A percentile compares a stretch with the other conserved stretches of the same genome.
phyloP scores from a whole-genome alignment of 2,329 filamentous ascomycete genomes.

The Ophiosphaerella korrae region DNA sequence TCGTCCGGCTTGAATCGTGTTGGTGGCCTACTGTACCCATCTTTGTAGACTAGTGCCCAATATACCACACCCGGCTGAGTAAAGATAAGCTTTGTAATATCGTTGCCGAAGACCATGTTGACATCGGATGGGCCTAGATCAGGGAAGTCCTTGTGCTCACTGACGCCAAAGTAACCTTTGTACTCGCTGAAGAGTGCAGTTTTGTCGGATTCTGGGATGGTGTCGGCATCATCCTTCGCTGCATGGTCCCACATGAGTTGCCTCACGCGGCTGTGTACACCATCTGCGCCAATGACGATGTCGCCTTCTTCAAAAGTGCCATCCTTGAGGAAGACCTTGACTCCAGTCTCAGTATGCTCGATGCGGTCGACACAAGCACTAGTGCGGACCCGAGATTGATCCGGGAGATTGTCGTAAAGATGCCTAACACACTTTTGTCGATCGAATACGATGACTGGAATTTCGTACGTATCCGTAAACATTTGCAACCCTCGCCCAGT shows the following conservation, averaged over 20 bases:
- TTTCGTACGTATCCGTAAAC: slow-evolving; percentile 5
- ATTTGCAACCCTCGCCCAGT: not conserved
- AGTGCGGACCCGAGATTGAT: slow-evolving; percentile 22
- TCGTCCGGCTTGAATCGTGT: slow-evolving; percentile 10
- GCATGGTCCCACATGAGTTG: slow-evolving; percentile 30
- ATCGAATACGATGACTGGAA: slow-evolving; percentile 18
- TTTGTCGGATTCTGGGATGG: slow-evolving; percentile 16
- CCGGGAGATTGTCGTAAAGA: slow-evolving; percentile 24
- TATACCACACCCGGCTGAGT: slow-evolving; percentile 23
- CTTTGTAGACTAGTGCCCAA: slow-evolving; percentile 18
- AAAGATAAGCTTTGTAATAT: slow-evolving; percentile 33
- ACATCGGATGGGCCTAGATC: slow-evolving; percentile 30
- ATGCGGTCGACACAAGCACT: slow-evolving; percentile 16
- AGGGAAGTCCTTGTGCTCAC: slow-evolving; percentile 24
- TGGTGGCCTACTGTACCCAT: slow-evolving; percentile 12
- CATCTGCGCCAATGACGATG: slow-evolving; percentile 33
- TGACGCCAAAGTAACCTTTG: slow-evolving; percentile 20
- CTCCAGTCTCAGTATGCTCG: slow-evolving; percentile 15
- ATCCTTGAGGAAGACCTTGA: slow-evolving; percentile 20
- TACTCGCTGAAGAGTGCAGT: slow-evolving; percentile 15
- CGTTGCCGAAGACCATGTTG: slow-evolving; percentile 21
- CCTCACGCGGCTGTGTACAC: slow-evolving; percentile 26
- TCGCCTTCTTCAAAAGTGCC: slow-evolving; percentile 23
- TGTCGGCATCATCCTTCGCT: slow-evolving; percentile 5
- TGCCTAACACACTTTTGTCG: slow-evolving; percentile 21